A percentile compares a stretch with the other conserved stretches of the same genome.
phyloP scores from a whole-genome alignment of 75 land plant genomes.

The Pinus tabuliformis region DNA sequence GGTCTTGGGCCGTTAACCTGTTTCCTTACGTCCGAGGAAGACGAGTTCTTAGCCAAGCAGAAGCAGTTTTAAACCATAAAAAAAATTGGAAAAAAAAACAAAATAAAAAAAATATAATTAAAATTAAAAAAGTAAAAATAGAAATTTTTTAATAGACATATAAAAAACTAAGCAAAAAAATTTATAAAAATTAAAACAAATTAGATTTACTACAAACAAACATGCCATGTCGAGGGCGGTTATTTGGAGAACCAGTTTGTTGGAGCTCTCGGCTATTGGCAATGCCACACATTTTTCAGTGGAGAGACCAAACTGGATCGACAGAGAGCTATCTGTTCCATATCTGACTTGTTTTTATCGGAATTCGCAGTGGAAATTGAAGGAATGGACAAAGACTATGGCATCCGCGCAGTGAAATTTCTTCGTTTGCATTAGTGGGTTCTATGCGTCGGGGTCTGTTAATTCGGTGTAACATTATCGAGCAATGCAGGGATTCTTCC shows the following conservation, averaged over 20 bases:
- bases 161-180: no score
- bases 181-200: no score
- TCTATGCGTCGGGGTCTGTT: conserved; percentile 2
- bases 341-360: conserved; percentile 38
- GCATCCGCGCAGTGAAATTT: not conserved
- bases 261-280: not conserved
- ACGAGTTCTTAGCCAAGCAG: no score
- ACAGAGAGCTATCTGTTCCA: conserved; percentile 22
- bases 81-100: no score
- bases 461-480: not conserved
- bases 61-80: no score
- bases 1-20: no score
- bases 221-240: no score
- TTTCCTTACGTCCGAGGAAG: no score
- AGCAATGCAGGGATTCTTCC: conserved; percentile 14
- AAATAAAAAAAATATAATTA: no score
- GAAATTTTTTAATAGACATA: no score
- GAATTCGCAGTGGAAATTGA: not conserved
- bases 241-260: conserved; percentile 7
- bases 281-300: conserved; percentile 9
- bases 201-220: no score
- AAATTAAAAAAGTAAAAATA: no score
- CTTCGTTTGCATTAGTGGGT: conserved; percentile 13
- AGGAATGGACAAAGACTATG: conserved; percentile 15
- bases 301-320: conserved; percentile 10